Percentiles rank a stretch among this genome's conserved stretches.
Conservation (phyloP, 768 basidiomycete genomes). For the Suillus ampliporus region DNA sequence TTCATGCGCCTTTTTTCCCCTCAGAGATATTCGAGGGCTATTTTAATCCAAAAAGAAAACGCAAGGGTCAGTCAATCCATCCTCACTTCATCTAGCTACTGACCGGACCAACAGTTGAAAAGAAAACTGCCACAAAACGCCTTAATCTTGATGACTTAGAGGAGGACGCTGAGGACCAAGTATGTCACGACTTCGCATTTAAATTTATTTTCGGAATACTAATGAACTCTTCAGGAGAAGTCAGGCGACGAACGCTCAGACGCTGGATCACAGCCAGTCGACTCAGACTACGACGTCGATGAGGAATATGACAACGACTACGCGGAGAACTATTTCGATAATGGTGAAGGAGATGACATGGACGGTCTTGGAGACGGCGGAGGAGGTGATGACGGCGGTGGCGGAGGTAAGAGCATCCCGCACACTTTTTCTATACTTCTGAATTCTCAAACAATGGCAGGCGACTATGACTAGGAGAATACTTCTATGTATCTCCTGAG, state of each 20-base stretch:
- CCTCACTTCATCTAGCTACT: background rate
- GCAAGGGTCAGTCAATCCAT: constrained; percentile 45
- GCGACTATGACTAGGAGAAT: constrained; percentile 33
- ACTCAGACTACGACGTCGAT: constrained; percentile 84
- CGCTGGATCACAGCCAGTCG: constrained; percentile 64
- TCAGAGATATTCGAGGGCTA: constrained; percentile 75
- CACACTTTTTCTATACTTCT: background rate
- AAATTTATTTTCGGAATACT: too few relatives aligned
- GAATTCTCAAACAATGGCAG: constrained; percentile 3
- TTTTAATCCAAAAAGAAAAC: constrained; percentile 77
- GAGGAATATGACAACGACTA: constrained; percentile 94
- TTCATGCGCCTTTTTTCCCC: constrained; percentile 82
- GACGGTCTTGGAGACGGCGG: constrained; percentile 79
- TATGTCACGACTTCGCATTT: constrained; percentile 25
- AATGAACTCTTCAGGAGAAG: constrained; percentile 54
- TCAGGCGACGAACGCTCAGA: constrained; percentile 74
- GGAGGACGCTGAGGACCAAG: constrained; percentile 68
- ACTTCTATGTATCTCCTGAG: background rate
- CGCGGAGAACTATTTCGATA: constrained; percentile 90
- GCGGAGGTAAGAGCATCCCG: constrained; percentile 40
- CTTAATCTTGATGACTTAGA: constrained; percentile 72
- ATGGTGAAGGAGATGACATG: constrained; percentile 81
- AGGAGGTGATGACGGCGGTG: constrained; percentile 68
- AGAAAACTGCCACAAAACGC: constrained; percentile 44
- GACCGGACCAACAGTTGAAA: constrained; percentile 25